Evolutionary conservation across 495 filamentous ascomycete species (phyloP).

Genomic region (Stereocaulon alpinum): DNA sequence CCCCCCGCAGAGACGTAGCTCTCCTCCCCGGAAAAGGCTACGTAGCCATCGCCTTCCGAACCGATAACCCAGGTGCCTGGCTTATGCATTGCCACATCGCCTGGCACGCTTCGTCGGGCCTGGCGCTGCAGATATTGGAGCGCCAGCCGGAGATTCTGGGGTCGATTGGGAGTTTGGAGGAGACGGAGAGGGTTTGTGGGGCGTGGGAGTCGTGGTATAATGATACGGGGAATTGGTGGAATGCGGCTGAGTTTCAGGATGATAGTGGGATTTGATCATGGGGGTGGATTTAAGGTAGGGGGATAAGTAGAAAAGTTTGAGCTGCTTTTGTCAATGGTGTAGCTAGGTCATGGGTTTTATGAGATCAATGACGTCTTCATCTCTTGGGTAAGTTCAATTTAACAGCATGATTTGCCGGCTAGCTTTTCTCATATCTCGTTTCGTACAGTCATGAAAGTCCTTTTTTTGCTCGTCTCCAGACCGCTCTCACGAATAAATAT

Average conservation of each 20-base stretch:
- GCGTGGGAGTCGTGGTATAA: neutral
- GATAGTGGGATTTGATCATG: slow-evolving; percentile 13
- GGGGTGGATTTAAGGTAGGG: too few relatives aligned
- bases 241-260: slow-evolving; percentile 14
- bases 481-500: too few relatives aligned
- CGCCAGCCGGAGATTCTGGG: neutral
- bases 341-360: too few relatives aligned
- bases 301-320: too few relatives aligned
- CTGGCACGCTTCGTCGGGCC: slow-evolving; percentile 42
- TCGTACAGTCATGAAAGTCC: too few relatives aligned
- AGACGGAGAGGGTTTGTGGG: neutral
- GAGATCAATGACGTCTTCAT: too few relatives aligned
- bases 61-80: slow-evolving; percentile 21
- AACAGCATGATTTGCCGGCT: too few relatives aligned
- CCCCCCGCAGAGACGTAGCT: slow-evolving; percentile 43
- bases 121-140: slow-evolving; percentile 17
- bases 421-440: too few relatives aligned
- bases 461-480: too few relatives aligned
- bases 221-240: slow-evolving; percentile 5
- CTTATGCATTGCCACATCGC: slow-evolving; percentile 25
- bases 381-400: too few relatives aligned
- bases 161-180: neutral
- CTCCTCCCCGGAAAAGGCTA: slow-evolving; percentile 37
- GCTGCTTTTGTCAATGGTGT: too few relatives aligned
- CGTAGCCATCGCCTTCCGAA: slow-evolving; percentile 38